Evolutionary conservation across 805 yeast species (phyloP), one percentile per base, ranked within the genome.

Genomic region (Schwanniomyces vanrijiae): DNA sequence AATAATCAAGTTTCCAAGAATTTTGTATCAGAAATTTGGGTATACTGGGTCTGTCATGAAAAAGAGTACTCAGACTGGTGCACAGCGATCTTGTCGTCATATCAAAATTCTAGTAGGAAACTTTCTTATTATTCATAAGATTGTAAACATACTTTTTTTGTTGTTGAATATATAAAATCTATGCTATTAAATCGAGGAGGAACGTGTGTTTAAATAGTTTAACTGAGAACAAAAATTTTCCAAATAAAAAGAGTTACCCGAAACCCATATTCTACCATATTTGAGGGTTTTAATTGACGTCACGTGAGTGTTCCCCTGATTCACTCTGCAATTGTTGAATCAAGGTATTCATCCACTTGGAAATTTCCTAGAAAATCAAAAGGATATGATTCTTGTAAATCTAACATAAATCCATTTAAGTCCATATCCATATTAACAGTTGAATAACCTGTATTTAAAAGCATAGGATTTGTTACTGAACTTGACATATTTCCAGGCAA

Each of bases 81-180:
- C 77, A 73, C 77, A 73, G 77, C 77, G 73, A n/a, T 66, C 61
- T 68, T 69, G 75, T 73, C 76, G 57, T 73, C 77, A 68, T 62
- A 45, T 51, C 50, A 40, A 43, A 37, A 37, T 38, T 38, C 20
- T 13, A 7, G 18, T 22, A 24, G 35, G 16, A 25, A 16, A 26
- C 38, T 29, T 26, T 28, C 29, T 38, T 26, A 33, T 34, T 14
- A 26, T 21, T 22, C 9, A 25, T 38, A 28, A 43, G n/a, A 35
- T 3, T 22, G 26, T 14, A 39, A 25, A 39, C 31, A 39, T 28
- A 25, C 28, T 39, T 31, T 31, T 31, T 28, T 13, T 14, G 10
- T 14, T 31, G 19, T 14, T 31, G 35, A 28, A 28, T 28, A 28
- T 13, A 13, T 16, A 34, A 34, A 18, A 34, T n/a, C n/a, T n/a